These are phyloP conservation scores for Aspergillus novofumigatus DNA, from an alignment of 2,329 filamentous ascomycete species.

Conservation along the genomic window DNA sequence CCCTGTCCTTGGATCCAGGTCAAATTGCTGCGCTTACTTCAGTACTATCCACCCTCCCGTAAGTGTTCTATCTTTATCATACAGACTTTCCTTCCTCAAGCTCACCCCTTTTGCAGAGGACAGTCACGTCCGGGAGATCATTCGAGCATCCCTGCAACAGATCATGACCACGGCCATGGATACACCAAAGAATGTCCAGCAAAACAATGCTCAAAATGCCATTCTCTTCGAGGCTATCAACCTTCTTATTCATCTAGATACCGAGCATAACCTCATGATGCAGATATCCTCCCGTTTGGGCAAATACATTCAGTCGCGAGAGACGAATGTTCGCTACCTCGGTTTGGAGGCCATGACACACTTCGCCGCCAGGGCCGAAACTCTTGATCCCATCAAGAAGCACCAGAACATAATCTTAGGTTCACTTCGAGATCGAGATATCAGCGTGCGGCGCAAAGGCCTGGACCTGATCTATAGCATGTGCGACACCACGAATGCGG, in stretches of 20 bases:
- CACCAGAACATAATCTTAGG: slow-evolving; percentile 95
- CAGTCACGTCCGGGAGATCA: slow-evolving; percentile 83
- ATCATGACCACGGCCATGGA: slow-evolving; percentile 90
- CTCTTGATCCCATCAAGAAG: slow-evolving; percentile 94
- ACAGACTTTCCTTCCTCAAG: slow-evolving; percentile 3
- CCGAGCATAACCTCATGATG: slow-evolving; percentile 89
- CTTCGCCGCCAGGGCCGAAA: slow-evolving; percentile 87
- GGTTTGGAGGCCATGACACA: slow-evolving; percentile 98
- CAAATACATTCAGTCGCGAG: slow-evolving; percentile 92
- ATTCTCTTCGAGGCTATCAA: slow-evolving; percentile 98
- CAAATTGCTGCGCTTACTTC: slow-evolving; percentile 83
- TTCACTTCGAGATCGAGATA: slow-evolving; percentile 90
- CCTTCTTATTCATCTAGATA: slow-evolving; percentile 94
- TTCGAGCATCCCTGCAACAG: slow-evolving; percentile 84
- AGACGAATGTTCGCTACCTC: slow-evolving; percentile 95
- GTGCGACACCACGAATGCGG: slow-evolving; percentile 94
- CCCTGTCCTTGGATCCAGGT: slow-evolving; percentile 98
- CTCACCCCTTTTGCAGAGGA: slow-evolving; percentile 60
- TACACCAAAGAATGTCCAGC: slow-evolving; percentile 95
- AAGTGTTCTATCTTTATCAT: slow-evolving; percentile 27
- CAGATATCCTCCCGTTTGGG: slow-evolving; percentile 88
- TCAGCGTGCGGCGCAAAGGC: slow-evolving; percentile 92
- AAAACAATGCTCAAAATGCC: slow-evolving; percentile 98
- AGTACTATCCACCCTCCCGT: slow-evolving; percentile 95
- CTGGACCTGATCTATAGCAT: slow-evolving; percentile 98